A percentile compares a stretch with the other conserved stretches of the same genome.
Evolutionary conservation across 805 yeast genomes (phyloP).

Genomic region (Scheffersomyces amazonensis): DNA sequence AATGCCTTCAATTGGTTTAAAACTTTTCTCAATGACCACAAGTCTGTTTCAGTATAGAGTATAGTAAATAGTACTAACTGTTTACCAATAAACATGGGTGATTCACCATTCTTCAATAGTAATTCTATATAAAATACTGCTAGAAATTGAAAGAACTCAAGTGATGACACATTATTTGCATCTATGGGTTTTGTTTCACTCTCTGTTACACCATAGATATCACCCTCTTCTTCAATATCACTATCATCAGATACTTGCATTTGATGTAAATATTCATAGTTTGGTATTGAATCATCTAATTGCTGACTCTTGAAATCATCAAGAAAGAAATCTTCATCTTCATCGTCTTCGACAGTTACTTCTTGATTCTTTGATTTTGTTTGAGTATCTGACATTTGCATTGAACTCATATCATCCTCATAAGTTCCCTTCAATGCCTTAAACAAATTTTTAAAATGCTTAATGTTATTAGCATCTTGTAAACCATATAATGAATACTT

Average conservation of each 20-base stretch:
- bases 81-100: slow-evolving; percentile 21
- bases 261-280: slow-evolving; percentile 16
- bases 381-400: neutral
- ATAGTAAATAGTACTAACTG: slow-evolving; percentile 20
- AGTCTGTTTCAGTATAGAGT: slow-evolving; percentile 10
- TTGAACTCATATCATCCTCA: neutral
- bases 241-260: slow-evolving; percentile 30
- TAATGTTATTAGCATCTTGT: slow-evolving; percentile 12
- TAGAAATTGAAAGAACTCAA: slow-evolving; percentile 9
- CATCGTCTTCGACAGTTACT: neutral
- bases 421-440: slow-evolving; percentile 7
- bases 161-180: slow-evolving; percentile 2
- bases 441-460: slow-evolving; percentile 13
- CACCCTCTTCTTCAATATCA: slow-evolving; percentile 14
- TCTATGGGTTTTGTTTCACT: slow-evolving; percentile 1
- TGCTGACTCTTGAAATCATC: slow-evolving; percentile 12
- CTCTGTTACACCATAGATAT: slow-evolving; percentile 4
- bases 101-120: slow-evolving; percentile 25
- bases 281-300: slow-evolving; percentile 4
- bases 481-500: slow-evolving; percentile 15
- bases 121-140: slow-evolving; percentile 14
- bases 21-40: slow-evolving; percentile 10
- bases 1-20: slow-evolving; percentile 16
- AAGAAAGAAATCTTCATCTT: slow-evolving; percentile 9
- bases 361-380: neutral